phyloP scores from a whole-genome alignment of 305 asterid genomes.

The Fraxinus latifolia region DNA sequence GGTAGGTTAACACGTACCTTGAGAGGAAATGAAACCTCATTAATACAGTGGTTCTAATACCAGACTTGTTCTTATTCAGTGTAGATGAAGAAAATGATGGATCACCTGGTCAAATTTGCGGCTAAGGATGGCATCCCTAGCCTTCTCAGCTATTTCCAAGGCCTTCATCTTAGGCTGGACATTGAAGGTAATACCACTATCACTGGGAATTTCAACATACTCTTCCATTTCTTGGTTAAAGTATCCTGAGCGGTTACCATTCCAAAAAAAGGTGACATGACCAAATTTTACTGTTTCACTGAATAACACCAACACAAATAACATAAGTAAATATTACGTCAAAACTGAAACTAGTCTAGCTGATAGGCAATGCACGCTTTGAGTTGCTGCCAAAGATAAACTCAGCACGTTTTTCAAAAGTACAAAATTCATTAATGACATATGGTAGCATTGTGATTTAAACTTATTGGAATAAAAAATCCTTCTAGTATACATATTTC shows the following conservation, averaged over 20 bases:
- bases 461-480: background rate
- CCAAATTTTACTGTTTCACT: constrained; percentile 98
- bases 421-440: background rate
- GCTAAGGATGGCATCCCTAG: constrained; percentile 87
- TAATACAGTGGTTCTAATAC: background rate
- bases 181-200: constrained; percentile 81
- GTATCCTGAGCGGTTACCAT: constrained; percentile 93
- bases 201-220: constrained; percentile 94
- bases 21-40: constrained; percentile 1
- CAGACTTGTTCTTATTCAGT: background rate
- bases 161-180: constrained; percentile 96
- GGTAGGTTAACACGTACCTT: constrained; percentile 93
- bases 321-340: background rate
- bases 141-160: constrained; percentile 85
- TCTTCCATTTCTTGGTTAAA: constrained; percentile 73
- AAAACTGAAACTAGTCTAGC: background rate
- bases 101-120: constrained; percentile 83
- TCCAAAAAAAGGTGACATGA: constrained; percentile 97
- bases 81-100: background rate
- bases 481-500: background rate
- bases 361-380: background rate
- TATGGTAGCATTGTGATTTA: background rate
- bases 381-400: background rate
- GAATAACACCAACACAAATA: constrained; percentile 19
- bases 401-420: background rate